A percentile compares a stretch with the other conserved stretches of the same genome.
Evolutionary conservation across 2,329 filamentous ascomycete species (phyloP).

Genomic region (Fusarium buharicum): DNA sequence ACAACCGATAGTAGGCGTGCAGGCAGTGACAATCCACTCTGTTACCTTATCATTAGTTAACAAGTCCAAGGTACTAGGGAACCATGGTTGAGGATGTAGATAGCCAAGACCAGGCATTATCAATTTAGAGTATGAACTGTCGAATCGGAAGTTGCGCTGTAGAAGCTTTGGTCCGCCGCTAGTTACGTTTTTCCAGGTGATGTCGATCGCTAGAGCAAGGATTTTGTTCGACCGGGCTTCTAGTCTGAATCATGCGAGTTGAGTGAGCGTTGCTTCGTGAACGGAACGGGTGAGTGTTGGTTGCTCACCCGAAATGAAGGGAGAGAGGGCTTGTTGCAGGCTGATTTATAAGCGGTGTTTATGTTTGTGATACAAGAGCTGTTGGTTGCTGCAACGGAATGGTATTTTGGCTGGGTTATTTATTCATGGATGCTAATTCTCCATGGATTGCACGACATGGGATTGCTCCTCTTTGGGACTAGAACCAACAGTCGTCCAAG

Average conservation of each 20-base stretch:
- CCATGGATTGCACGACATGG: slow-evolving; percentile 1
- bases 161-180: neutral
- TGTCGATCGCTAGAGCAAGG: slow-evolving; percentile 19
- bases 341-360: too few relatives aligned
- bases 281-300: too few relatives aligned
- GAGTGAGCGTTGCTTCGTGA: too few relatives aligned
- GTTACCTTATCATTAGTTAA: slow-evolving; percentile 36
- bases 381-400: neutral
- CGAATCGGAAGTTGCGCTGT: slow-evolving; percentile 3
- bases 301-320: too few relatives aligned
- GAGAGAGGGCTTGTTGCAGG: too few relatives aligned
- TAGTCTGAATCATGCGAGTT: neutral
- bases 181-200: slow-evolving; percentile 12
- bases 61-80: slow-evolving; percentile 1
- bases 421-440: too few relatives aligned
- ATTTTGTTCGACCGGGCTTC: slow-evolving; percentile 12
- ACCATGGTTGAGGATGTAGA: slow-evolving; percentile 9
- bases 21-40: slow-evolving; percentile 1
- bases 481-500: neutral
- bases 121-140: slow-evolving; percentile 1
- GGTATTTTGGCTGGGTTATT: neutral
- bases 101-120: slow-evolving; percentile 8
- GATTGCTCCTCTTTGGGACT: neutral
- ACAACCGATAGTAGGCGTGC: slow-evolving; percentile 3
- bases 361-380: too few relatives aligned